Base-by-base conservation (phyloP, 2,329 filamentous ascomycete genomes). In the Lachnellula arida region DNA sequence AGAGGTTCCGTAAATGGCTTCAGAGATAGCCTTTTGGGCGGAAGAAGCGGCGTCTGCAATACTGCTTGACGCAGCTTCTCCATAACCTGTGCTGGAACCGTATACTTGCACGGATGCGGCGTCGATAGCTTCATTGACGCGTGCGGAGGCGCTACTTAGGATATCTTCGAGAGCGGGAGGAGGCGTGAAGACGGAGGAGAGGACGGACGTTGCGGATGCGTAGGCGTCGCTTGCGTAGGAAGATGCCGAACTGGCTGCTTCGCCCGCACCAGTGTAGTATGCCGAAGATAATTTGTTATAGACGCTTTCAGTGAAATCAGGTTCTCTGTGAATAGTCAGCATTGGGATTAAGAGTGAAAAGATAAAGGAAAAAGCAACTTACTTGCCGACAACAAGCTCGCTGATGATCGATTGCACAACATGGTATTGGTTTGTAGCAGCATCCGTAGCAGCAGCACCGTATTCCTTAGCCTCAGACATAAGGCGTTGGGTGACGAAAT, bases 291-390 rank as follows among this genome's bases (percentile, higher is more conserved):
- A 78, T 51, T 87, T 82, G 51, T 77, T 83, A 72, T 91, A 84
- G 3, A 93, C 87, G 57, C 88, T 91, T 67, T 95, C 88, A 0
- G 87, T 91, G 65, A 91, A 95, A 14, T 85, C 84, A 0, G 89
- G 86, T 68, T 95, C 90, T 32, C 44, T 47, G 23, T 47, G 11
- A 23, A 12, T 14, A 8, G 14, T 22, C 5, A 47, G 19, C 22
- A 22, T 8, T 22, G 44, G 2, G 7, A 15, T 12, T 12, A 9
- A 32, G 28, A 4, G 23, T n/a, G 4, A 11, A 17, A 6, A 19
- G 5, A 5, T 3, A 8, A n/a, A 12, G 44, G 22, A 32, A 5
- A 32, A 15, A 25, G 23, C 28, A 12, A 47, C 44, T 47, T 47
- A 47, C 70, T 87, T 90, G 52, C 88, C 91, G 42, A 80, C 74